These are phyloP conservation scores for Candida smagusa DNA, from an alignment of 1,139 yeast genomes.

Conservation along the genomic window DNA sequence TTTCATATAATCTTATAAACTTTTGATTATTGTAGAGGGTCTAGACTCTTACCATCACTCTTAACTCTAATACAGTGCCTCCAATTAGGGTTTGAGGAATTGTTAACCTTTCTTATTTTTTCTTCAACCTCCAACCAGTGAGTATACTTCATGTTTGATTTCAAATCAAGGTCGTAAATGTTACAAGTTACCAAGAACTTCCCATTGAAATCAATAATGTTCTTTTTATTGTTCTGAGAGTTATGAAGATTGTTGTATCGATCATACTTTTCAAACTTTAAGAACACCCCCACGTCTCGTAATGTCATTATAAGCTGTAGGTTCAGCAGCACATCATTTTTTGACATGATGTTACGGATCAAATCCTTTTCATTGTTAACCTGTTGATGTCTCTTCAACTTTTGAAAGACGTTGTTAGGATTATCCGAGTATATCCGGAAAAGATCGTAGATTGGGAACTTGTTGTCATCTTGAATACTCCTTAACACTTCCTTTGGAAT, in stretches of 20 bases:
- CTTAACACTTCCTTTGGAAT: constrained; percentile 22
- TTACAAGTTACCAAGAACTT: constrained; percentile 35
- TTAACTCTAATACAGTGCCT: constrained; percentile 25
- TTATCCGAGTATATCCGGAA: constrained; percentile 26
- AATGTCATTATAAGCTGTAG: constrained; percentile 51
- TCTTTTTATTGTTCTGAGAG: constrained; percentile 33
- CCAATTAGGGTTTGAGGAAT: constrained; percentile 37
- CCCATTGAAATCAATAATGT: constrained; percentile 27
- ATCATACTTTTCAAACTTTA: constrained; percentile 38
- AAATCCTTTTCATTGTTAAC: constrained; percentile 33
- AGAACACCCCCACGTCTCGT: constrained; percentile 53
- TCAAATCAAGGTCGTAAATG: constrained; percentile 45
- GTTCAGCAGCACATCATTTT: constrained; percentile 42
- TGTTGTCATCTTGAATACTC: constrained; percentile 14
- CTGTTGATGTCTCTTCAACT: constrained; percentile 35
- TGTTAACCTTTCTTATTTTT: constrained; percentile 32
- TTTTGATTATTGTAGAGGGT: background rate
- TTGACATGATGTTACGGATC: constrained; percentile 31
- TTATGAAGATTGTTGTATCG: constrained; percentile 28
- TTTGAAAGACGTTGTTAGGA: constrained; percentile 37
- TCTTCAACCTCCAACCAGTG: constrained; percentile 43
- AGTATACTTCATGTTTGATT: constrained; percentile 36
- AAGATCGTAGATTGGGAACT: constrained; percentile 29
- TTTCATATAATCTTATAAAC: background rate
- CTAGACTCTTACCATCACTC: too few relatives aligned